Conservation (phyloP, 179 eudicot genomes). For the Amaranthus tricolor region DNA sequence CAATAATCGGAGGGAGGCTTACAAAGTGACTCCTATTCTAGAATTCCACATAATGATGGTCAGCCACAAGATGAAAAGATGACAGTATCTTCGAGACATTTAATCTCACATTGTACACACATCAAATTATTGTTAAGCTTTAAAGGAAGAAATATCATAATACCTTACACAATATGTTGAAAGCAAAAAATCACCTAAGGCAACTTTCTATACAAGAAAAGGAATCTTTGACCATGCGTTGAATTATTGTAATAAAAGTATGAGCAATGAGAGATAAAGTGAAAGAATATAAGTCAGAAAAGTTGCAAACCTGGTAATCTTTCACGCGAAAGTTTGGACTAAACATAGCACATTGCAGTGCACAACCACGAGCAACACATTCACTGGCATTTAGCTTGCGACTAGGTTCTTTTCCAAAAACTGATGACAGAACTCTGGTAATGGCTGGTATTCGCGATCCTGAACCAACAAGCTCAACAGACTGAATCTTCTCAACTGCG, state of each 20-base stretch:
- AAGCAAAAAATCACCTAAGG: neutral
- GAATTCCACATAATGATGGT: neutral
- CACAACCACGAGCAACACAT: slow-evolving; percentile 98
- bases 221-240: neutral
- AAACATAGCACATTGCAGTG: slow-evolving; percentile 96
- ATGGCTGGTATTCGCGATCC: slow-evolving; percentile 96
- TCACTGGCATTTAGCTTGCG: slow-evolving; percentile 88
- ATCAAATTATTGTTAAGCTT: neutral
- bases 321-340: slow-evolving; percentile 82
- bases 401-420: slow-evolving; percentile 68
- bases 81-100: neutral
- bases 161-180: neutral
- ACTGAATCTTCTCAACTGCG: slow-evolving; percentile 49
- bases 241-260: neutral
- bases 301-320: slow-evolving; percentile 82
- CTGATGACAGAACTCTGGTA: slow-evolving; percentile 40
- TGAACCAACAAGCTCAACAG: slow-evolving; percentile 93
- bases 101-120: neutral
- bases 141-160: neutral
- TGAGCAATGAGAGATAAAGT: neutral
- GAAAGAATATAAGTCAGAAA: neutral
- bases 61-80: neutral
- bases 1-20: neutral
- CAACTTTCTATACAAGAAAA: neutral
- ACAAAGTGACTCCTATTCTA: neutral